Evolutionary conservation across 139 green algal species (phyloP).

Genomic region (Nannochloris sp.): DNA sequence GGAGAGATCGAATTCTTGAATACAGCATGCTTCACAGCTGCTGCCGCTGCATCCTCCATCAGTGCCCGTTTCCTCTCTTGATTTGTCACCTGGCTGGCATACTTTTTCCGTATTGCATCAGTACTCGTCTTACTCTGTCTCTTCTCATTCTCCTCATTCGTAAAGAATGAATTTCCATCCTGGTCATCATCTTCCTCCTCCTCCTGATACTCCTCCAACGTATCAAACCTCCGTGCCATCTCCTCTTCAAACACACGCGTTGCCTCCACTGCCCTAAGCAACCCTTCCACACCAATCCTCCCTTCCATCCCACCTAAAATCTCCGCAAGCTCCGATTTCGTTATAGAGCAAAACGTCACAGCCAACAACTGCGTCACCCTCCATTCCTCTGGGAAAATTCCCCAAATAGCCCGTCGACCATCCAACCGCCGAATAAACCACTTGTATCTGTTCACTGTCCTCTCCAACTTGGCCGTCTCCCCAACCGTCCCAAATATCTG

Average conservation of each 20-base stretch:
- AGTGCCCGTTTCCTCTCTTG: background rate
- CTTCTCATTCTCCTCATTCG: conserved; percentile 32
- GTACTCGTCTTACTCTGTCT: conserved; percentile 9
- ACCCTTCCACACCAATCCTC: conserved; percentile 61
- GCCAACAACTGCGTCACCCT: conserved; percentile 77
- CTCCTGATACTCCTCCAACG: background rate
- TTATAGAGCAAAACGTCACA: conserved; percentile 93
- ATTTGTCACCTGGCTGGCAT: background rate
- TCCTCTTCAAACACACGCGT: conserved; percentile 96
- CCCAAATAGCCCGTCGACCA: conserved; percentile 57
- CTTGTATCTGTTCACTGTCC: conserved; percentile 76
- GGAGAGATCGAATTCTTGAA: conserved; percentile 68
- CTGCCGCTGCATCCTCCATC: conserved; percentile 21
- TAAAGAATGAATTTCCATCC: conserved; percentile 21
- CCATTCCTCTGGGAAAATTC: conserved; percentile 85
- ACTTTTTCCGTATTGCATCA: conserved; percentile 7
- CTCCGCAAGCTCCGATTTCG: conserved; percentile 77
- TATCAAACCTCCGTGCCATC: conserved; percentile 73
- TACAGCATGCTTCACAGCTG: conserved; percentile 33
- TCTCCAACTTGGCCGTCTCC: conserved; percentile 76
- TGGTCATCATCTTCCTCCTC: conserved; percentile 11
- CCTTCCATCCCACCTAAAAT: conserved; percentile 52
- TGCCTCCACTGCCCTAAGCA: conserved; percentile 81
- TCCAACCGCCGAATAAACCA: conserved; percentile 58
- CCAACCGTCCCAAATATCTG: conserved; percentile 65